phyloP scores from a whole-genome alignment of 495 filamentous ascomycete genomes.

The Xylaria curta region DNA sequence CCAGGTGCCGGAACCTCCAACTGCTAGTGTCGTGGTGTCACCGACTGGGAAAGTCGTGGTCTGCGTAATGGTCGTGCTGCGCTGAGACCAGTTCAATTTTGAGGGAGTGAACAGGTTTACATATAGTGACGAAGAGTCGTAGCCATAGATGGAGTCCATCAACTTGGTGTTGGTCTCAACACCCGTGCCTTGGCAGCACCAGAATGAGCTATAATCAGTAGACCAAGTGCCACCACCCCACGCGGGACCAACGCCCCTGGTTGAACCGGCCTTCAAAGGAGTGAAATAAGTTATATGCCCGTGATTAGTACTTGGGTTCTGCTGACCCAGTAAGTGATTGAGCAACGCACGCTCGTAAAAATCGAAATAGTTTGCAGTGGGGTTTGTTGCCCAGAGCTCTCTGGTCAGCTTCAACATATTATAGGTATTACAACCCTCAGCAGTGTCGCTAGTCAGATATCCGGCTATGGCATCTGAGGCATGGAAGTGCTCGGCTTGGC shows the following conservation, averaged over 20 bases:
- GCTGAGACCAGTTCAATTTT: slow-evolving; percentile 39
- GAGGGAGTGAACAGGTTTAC: slow-evolving; percentile 47
- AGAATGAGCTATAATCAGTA: slow-evolving; percentile 40
- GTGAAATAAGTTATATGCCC: slow-evolving; percentile 51
- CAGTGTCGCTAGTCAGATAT: slow-evolving; percentile 42
- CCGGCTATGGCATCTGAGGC: slow-evolving; percentile 40
- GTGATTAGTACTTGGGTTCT: slow-evolving; percentile 41
- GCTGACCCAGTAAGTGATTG: slow-evolving; percentile 46
- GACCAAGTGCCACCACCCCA: slow-evolving; percentile 44
- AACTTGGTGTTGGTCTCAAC: slow-evolving; percentile 40
- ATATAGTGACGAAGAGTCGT: slow-evolving; percentile 37
- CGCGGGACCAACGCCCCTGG: slow-evolving; percentile 34
- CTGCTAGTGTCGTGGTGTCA: slow-evolving; percentile 38
- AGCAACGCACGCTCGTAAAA: slow-evolving; percentile 48
- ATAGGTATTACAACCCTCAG: slow-evolving; percentile 49
- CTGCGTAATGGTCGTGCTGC: slow-evolving; percentile 38
- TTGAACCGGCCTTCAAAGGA: slow-evolving; percentile 42
- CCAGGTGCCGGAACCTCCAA: slow-evolving; percentile 34
- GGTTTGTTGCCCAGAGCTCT: slow-evolving; percentile 41
- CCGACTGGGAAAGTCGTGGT: slow-evolving; percentile 37
- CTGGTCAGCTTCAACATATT: slow-evolving; percentile 52
- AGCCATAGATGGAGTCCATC: slow-evolving; percentile 39
- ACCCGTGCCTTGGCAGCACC: slow-evolving; percentile 42
- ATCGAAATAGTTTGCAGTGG: slow-evolving; percentile 46
- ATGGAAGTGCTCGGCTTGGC: slow-evolving; percentile 50